These are phyloP conservation scores for Fraxinus excelsior DNA, from an alignment of 257 asterid species.

Conservation along the genomic window DNA sequence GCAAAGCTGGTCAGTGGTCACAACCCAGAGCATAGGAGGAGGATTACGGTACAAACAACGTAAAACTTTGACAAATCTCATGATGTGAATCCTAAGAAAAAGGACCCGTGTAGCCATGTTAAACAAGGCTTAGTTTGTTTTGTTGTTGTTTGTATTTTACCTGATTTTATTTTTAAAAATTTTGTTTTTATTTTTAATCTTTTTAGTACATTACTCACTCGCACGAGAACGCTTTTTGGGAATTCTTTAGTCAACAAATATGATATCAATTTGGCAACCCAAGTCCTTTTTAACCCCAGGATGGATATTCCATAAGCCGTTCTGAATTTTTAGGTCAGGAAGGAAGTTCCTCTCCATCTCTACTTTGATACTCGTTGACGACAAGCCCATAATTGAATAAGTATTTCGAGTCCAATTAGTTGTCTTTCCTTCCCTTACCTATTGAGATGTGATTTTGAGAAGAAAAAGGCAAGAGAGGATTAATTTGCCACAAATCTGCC, in stretches of 20 bases:
- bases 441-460: background rate
- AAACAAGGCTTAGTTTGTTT: background rate
- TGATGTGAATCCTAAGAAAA: background rate
- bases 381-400: background rate
- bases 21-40: background rate
- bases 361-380: background rate
- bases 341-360: background rate
- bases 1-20: background rate
- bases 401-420: background rate
- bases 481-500: background rate
- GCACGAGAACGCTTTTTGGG: too few species aligned
- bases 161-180: too few species aligned
- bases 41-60: background rate
- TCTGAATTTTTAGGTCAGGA: background rate
- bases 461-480: background rate
- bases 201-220: too few species aligned
- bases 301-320: too few species aligned
- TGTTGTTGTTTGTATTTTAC: background rate
- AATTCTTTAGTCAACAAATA: too few species aligned
- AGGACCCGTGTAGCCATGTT: background rate
- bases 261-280: too few species aligned
- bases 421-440: background rate
- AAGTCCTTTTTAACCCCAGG: too few species aligned
- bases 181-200: too few species aligned
- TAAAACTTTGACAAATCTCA: background rate